Base-by-base conservation (phyloP, 306 rosid species). In the Herpetospermum pedunculosum region DNA sequence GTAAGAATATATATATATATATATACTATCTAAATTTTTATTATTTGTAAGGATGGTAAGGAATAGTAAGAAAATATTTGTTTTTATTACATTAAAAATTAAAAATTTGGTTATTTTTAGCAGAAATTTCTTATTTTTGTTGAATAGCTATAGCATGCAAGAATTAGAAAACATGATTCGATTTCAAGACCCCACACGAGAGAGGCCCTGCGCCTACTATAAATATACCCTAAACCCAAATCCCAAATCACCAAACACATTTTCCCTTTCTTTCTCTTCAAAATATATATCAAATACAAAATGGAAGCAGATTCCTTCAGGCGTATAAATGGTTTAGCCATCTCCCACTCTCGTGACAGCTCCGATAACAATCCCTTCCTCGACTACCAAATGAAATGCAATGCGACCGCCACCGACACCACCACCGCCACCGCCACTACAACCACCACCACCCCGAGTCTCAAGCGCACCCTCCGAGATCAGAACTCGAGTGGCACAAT, bases 401-500 rank as follows among this genome's bases (percentile, higher is more conserved):
- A 23, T 6, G 0, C 53, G 23, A 23, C 53, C 34, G 6, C 26
- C 47, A 1, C 30, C 48, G 4, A 25, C 0, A 1, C 46, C 14
- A 6, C 37, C 40, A 8, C 43, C 43, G 7, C 41, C 25, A 16
- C 69, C 11, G 29, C 59, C 26, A 23, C 34, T 2, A 9, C 69
- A 13, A 18, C 60, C 62, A 13, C 37, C 63, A 4, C 70, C 70
- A 9, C n/a, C 19, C 65, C 38, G 32, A 14, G 34, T 7, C 53
- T 67, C 37, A 25, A 43, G 35, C 34, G 73, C 13, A 23, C 53
- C 0, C 53, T 67, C 53, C 48, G 53, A 67, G 73, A 67, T 7
- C 73, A 67, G 23, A 67, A 25, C 73, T 41, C 72, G 52, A 40
- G 1, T 16, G 52, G 83, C 12, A 76, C 83, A 0, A 32, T 84